Percentiles rank a stretch among this genome's conserved stretches.
phyloP scores from a whole-genome alignment of 345 rosid genomes.

The Cardamine chenopodiifolia region DNA sequence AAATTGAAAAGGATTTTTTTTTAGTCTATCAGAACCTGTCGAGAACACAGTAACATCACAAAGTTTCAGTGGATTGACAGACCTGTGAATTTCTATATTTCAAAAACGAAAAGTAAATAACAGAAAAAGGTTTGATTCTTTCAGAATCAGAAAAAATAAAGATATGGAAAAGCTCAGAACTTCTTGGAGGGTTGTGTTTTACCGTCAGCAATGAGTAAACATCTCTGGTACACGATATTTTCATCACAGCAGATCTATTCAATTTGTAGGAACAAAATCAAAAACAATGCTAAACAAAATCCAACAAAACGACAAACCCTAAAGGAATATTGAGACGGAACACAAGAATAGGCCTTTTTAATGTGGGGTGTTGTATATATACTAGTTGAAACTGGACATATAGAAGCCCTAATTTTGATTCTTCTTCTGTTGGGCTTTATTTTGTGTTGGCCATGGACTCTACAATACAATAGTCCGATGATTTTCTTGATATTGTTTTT shows the following conservation, averaged over 20 bases:
- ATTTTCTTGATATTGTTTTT: not conserved
- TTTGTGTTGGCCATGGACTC: not conserved
- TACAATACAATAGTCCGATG: not conserved
- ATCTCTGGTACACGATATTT: slow-evolving; percentile 37
- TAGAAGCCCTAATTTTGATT: slow-evolving; percentile 25
- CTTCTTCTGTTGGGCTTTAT: slow-evolving; percentile 4
- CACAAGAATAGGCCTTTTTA: not conserved
- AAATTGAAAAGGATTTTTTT: not conserved
- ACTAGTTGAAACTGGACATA: not conserved
- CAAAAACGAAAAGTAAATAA: not conserved
- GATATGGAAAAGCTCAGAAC: slow-evolving; percentile 40
- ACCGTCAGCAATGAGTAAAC: slow-evolving; percentile 35
- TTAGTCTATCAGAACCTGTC: slow-evolving; percentile 42
- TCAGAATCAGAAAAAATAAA: not conserved
- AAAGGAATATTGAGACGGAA: not conserved
- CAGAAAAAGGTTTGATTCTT: not conserved
- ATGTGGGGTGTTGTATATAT: slow-evolving; percentile 15
- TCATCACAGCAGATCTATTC: slow-evolving; percentile 24
- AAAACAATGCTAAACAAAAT: not conserved
- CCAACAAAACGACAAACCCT: not conserved
- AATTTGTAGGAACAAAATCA: not conserved
- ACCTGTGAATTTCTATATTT: slow-evolving; percentile 30
- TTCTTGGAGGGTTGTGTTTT: slow-evolving; percentile 46
- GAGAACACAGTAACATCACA: slow-evolving; percentile 42
- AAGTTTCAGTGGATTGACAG: slow-evolving; percentile 43